phyloP scores from a whole-genome alignment of 352 stramenopile species.

The Blastocystis sp. region DNA sequence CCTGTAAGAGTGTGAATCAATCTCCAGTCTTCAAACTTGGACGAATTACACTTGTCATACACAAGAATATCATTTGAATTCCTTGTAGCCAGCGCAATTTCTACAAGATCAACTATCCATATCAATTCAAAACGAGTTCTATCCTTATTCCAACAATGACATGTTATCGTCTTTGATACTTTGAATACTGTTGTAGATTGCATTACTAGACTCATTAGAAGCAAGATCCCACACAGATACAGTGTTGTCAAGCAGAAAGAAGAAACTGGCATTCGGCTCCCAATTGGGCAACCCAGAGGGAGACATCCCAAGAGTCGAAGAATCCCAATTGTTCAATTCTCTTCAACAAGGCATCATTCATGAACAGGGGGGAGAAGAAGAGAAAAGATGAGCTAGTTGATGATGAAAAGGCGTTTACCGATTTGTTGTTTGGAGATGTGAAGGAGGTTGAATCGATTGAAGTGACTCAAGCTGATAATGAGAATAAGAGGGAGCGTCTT shows the following conservation, averaged over 20 bases:
- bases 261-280: neutral
- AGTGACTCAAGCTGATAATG: neutral
- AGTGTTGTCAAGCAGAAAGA: neutral
- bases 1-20: conserved; percentile 28
- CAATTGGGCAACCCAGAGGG: too few relatives aligned
- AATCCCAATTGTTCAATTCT: neutral
- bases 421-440: conserved; percentile 52
- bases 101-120: neutral
- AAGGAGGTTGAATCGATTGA: neutral
- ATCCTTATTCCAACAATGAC: conserved; percentile 61
- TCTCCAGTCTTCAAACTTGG: conserved; percentile 53
- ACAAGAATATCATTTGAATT: conserved; percentile 42
- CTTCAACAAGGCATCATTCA: neutral
- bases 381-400: neutral
- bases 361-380: neutral
- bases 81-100: conserved; percentile 19
- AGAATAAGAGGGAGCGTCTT: neutral
- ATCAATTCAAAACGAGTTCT: neutral
- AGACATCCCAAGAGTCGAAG: too few relatives aligned
- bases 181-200: conserved; percentile 29
- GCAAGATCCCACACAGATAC: neutral
- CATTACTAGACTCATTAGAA: neutral
- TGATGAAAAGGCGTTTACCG: conserved; percentile 37
- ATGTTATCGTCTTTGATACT: conserved; percentile 48
- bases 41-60: conserved; percentile 5